These are phyloP conservation scores for Rhodotorula sp. DNA, from an alignment of 1,284 basidiomycete species.

Conservation along the genomic window DNA sequence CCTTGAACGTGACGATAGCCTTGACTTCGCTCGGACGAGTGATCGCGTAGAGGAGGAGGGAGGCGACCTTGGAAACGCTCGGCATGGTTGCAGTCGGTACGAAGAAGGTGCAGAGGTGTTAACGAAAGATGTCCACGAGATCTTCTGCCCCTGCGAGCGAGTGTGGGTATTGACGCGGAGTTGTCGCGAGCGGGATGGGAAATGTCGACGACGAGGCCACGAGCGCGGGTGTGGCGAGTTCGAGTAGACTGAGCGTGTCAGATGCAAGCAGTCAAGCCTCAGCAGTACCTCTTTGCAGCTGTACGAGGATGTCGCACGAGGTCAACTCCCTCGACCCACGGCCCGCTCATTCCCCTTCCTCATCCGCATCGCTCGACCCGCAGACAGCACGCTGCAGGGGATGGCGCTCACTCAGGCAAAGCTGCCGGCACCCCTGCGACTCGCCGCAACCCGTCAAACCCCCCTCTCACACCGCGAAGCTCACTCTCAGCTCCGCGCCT, in stretches of 20 bases:
- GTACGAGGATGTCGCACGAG: neutral
- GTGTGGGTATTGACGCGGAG: no score
- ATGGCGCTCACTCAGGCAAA: conserved; percentile 16
- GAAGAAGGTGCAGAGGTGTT: neutral
- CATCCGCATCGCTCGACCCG: neutral
- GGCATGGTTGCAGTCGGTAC: conserved; percentile 2
- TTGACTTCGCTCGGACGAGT: conserved; percentile 47
- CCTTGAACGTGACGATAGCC: conserved; percentile 49
- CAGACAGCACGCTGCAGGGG: neutral
- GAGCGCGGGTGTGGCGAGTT: neutral
- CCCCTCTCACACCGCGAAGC: conserved; percentile 6
- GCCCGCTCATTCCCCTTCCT: neutral
- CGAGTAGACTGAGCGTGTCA: neutral
- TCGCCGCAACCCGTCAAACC: neutral
- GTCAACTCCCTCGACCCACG: neutral
- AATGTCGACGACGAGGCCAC: no score
- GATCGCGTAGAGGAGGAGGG: conserved; percentile 2
- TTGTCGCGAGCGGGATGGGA: no score
- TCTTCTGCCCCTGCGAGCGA: neutral
- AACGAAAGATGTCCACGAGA: neutral
- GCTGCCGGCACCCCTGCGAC: conserved; percentile 35
- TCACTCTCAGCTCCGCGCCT: neutral
- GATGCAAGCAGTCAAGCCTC: no score
- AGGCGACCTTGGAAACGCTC: conserved; percentile 4
- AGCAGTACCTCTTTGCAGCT: neutral